A percentile compares a stretch with the other conserved stretches of the same genome.
phyloP scores from a whole-genome alignment of 2,329 filamentous ascomycete genomes.

The Plectosphaerella sp. region DNA sequence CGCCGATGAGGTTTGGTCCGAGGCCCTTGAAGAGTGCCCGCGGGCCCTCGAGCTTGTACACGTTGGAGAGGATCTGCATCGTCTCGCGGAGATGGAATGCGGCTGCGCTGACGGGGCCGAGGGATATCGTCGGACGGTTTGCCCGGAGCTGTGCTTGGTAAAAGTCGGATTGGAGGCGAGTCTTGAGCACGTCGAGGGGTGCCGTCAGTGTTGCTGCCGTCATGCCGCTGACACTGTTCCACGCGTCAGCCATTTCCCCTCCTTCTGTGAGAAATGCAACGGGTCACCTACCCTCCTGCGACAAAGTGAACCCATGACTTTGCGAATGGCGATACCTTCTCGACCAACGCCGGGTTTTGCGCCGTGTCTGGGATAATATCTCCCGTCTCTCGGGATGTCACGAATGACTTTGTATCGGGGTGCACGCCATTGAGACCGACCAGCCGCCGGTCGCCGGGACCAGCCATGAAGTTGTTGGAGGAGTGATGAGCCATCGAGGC shows the following conservation, averaged over 20 bases:
- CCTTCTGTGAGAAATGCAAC: not conserved
- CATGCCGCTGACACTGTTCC: slow-evolving; percentile 74
- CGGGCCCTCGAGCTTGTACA: slow-evolving; percentile 77
- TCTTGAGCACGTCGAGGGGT: slow-evolving; percentile 91
- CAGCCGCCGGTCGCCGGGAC: slow-evolving; percentile 22
- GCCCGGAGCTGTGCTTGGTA: slow-evolving; percentile 80
- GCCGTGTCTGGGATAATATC: slow-evolving; percentile 44
- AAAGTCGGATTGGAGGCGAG: slow-evolving; percentile 87
- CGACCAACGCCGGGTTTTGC: slow-evolving; percentile 14
- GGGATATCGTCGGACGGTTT: slow-evolving; percentile 56
- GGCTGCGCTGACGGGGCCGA: slow-evolving; percentile 62
- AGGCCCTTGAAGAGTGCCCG: slow-evolving; percentile 90
- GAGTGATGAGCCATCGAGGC: slow-evolving; percentile 27
- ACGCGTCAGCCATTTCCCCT: not conserved
- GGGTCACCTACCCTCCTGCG: slow-evolving; percentile 70
- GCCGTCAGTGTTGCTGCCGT: slow-evolving; percentile 89
- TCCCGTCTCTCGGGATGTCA: slow-evolving; percentile 54
- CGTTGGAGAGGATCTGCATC: slow-evolving; percentile 75
- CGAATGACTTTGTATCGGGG: slow-evolving; percentile 10
- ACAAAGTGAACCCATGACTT: slow-evolving; percentile 92
- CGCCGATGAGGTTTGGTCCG: slow-evolving; percentile 83
- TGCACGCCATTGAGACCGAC: not conserved
- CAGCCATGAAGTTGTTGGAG: slow-evolving; percentile 19
- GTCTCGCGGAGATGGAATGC: slow-evolving; percentile 79
- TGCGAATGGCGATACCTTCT: slow-evolving; percentile 46